A percentile compares a stretch with the other conserved stretches of the same genome.
Conservation (phyloP, 2,329 filamentous ascomycete species). For the Calycina herbarum region DNA sequence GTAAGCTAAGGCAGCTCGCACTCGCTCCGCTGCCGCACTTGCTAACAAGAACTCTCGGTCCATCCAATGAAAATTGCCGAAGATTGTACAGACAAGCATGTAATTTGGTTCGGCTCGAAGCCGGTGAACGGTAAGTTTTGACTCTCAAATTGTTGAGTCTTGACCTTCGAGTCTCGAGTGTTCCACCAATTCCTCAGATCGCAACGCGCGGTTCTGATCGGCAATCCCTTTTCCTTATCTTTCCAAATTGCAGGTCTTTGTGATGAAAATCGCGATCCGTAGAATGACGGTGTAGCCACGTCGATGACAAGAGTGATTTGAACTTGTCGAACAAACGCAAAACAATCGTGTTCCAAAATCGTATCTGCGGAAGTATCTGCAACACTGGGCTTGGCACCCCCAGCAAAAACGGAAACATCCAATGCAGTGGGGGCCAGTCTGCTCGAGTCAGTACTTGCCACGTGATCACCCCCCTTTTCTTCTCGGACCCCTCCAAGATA, state of each 20-base stretch:
- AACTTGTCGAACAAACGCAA: not conserved
- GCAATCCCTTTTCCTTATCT: not conserved
- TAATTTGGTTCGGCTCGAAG: not conserved
- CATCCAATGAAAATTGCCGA: not conserved
- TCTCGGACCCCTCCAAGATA: not conserved
- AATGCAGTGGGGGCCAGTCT: not conserved
- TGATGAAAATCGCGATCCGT: not conserved
- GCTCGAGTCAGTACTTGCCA: not conserved
- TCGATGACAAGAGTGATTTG: not conserved
- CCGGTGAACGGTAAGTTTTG: not conserved
- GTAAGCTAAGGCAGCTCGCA: no score
- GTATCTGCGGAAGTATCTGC: no score
- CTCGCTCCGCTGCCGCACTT: not conserved
- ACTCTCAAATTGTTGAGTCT: not conserved
- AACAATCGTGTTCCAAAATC: conserved; percentile 3
- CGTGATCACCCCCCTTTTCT: not conserved
- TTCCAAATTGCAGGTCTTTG: not conserved
- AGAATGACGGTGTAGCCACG: not conserved
- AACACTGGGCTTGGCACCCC: not conserved
- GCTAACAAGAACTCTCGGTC: not conserved
- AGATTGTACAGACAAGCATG: not conserved
- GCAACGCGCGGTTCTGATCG: not conserved
- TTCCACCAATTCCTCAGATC: not conserved
- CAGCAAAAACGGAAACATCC: not conserved
- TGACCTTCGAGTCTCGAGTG: no score